phyloP scores from a whole-genome alignment of 108 stramenopile species.

The Conticribra guillardii region DNA sequence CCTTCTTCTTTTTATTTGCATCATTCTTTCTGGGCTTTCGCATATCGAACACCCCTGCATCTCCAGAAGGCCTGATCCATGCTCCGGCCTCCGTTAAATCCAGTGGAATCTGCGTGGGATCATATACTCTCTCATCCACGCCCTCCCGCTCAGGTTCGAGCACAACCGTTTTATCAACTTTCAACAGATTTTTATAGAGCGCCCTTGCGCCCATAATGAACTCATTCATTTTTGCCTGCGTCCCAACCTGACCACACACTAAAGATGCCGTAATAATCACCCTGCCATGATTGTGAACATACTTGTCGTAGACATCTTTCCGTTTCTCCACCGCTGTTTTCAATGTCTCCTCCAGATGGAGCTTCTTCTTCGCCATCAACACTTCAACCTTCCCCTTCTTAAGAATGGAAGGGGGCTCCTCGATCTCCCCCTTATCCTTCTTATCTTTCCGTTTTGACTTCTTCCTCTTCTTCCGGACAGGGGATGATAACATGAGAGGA shows the following conservation, averaged over 20 bases:
- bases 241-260: neutral
- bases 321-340: no score
- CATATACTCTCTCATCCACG: neutral
- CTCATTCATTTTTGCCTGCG: neutral
- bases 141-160: slow-evolving; percentile 8
- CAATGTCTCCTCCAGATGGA: no score
- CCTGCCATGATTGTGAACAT: neutral
- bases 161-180: neutral
- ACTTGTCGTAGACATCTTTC: no score
- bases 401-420: no score
- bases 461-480: neutral
- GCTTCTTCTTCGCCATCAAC: no score
- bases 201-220: neutral
- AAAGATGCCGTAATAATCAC: neutral
- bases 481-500: no score
- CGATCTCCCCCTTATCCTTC: neutral
- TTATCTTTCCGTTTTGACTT: slow-evolving; percentile 10
- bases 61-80: neutral
- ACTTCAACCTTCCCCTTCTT: no score
- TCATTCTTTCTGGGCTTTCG: no score
- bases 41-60: neutral
- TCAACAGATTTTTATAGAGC: neutral
- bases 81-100: neutral
- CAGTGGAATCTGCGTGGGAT: neutral
- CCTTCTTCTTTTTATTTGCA: no score